Evolutionary conservation across 305 asterid genomes (phyloP).

Genomic region (Fraxinus ornus): DNA sequence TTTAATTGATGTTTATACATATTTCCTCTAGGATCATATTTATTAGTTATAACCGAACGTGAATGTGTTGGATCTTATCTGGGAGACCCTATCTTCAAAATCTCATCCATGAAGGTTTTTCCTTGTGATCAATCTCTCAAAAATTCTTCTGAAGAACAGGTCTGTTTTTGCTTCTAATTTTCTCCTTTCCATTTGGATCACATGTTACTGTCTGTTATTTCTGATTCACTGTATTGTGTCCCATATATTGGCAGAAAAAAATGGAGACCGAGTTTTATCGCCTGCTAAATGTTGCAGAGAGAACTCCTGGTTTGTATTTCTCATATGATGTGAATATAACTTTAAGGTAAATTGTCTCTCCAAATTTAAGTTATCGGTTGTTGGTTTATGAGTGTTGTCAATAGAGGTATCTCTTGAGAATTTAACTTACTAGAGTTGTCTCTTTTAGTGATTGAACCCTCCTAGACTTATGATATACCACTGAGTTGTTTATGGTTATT

Average conservation of each 20-base stretch:
- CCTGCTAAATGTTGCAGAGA: conserved; percentile 67
- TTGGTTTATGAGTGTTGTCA: background rate
- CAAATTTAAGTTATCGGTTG: conserved; percentile 15
- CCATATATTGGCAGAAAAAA: conserved; percentile 60
- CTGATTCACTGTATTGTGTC: conserved; percentile 19
- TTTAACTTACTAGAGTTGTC: background rate
- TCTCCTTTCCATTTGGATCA: conserved; percentile 20
- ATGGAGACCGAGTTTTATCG: conserved; percentile 69
- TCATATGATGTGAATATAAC: conserved; percentile 92
- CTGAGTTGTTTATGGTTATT: background rate
- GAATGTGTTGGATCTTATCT: conserved; percentile 71
- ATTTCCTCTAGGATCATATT: conserved; percentile 63
- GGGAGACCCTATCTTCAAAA: conserved; percentile 76
- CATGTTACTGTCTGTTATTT: conserved; percentile 16
- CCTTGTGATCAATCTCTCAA: conserved; percentile 82
- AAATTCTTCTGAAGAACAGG: conserved; percentile 73
- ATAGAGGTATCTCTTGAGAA: background rate
- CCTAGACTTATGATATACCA: background rate
- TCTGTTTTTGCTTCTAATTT: conserved; percentile 19
- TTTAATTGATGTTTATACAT: conserved; percentile 23
- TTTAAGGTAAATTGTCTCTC: conserved; percentile 53
- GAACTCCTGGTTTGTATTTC: conserved; percentile 75
- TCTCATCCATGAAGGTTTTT: conserved; percentile 66
- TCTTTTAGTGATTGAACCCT: background rate
- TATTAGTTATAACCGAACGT: conserved; percentile 72